Base-by-base conservation (phyloP, 1,284 basidiomycete genomes). In the Malassezia caprae region DNA sequence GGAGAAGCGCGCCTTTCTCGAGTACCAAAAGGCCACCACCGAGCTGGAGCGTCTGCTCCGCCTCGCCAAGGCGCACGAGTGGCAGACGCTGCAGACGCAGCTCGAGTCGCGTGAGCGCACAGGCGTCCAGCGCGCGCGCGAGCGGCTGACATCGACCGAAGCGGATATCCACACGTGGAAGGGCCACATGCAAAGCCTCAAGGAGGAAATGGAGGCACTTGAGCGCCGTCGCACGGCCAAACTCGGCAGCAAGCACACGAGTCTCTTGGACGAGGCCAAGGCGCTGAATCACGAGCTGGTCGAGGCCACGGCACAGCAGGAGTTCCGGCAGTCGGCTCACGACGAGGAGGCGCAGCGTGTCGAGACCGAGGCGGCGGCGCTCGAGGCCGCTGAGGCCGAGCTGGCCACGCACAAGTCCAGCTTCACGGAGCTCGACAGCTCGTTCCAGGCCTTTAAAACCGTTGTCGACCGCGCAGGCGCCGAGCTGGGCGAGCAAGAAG, bases 21-120 rank as follows among this genome's bases (percentile, higher is more conserved):
- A 87, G 61, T 98, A 85, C 75, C 91, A 96, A 75, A 96, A 96
- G 76, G 82, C 86, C 0, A 83, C 83, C 43, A 81, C 84, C 0
- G 90, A 96, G 73, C 82, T 98, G 32, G 93, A 98, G 76, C 83
- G 84, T n/a, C 82, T 93, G 15, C 86, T 82, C 0, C 83, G 89
- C 10, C 80, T 88, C 15, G 79, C 96, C 59, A 83, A 86, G 23
- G 94, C 94, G 0, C 88, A 83, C 79, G 90, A 96, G 63, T 98
- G 90, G 88, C 80, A 80, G 45, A 64, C 64, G 21, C 61, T 61
- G 31, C 61, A 63, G 41, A 53, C 61, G 8, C 63, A 68, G 28
- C 76, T 76, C 30, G 76, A 76, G 31, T 77, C 79, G 63, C 70
- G 73, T 3, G 68, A 60, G 10, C 68, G 69, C 15, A 67, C 65